Percentiles rank a stretch among this genome's conserved stretches.
phyloP scores from a whole-genome alignment of 306 rosid species.

The Trifolium fragiferum region DNA sequence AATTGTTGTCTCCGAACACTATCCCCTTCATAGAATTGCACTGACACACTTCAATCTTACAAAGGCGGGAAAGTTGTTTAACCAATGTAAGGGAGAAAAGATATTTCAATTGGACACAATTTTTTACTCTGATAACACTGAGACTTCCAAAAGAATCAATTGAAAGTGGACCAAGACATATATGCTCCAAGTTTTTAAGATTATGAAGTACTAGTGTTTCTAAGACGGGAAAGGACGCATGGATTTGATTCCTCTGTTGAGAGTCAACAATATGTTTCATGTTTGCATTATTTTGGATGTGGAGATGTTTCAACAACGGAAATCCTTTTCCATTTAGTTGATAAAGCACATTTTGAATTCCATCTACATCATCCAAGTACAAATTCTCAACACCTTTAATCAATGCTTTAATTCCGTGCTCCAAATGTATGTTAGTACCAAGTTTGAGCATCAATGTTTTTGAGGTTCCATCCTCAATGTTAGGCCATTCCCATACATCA shows the following conservation, averaged over 20 bases:
- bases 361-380: conserved; percentile 18
- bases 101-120: neutral
- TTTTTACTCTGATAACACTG: conserved; percentile 3
- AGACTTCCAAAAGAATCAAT: neutral
- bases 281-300: conserved; percentile 11
- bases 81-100: conserved; percentile 8
- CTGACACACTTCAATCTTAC: conserved; percentile 1
- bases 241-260: neutral
- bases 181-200: conserved; percentile 1
- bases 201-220: neutral
- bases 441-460: conserved; percentile 19
- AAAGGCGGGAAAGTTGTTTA: neutral
- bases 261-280: conserved; percentile 4
- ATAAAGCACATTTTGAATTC: conserved; percentile 21
- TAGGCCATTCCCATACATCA: conserved; percentile 25
- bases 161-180: neutral
- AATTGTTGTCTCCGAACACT: neutral
- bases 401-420: neutral
- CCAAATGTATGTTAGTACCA: conserved; percentile 1
- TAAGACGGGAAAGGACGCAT: neutral
- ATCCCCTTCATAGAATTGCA: conserved; percentile 5
- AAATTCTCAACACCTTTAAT: neutral
- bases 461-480: neutral
- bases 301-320: neutral
- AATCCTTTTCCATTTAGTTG: neutral